Evolutionary conservation across 495 filamentous ascomycete species (phyloP), one percentile per base, ranked within the genome.

Genomic region (Penicillium silybi): DNA sequence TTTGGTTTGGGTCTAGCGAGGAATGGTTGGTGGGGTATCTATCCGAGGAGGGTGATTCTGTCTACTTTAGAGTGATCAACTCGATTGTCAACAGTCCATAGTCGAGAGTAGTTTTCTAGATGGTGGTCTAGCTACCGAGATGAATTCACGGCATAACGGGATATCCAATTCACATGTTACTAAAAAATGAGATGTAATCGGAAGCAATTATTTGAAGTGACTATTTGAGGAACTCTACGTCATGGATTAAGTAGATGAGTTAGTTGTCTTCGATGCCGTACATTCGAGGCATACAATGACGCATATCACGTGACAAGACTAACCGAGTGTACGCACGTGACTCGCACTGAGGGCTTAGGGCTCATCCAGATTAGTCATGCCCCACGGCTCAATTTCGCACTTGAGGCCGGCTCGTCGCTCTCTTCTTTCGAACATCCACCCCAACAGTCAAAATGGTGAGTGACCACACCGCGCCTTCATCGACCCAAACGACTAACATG

Each of bases 391-490:
- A 56, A 67, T 75, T 75, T 74, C 70, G 69, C 70, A 77, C 65
- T 71, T 68, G 64, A 62, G 48, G 46, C 55, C 54, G 56, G 51
- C 58, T 57, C 52, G 56, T 55, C 64, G 59, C 64, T 67, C 65
- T 68, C 61, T 65, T 66, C 63, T 58, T 66, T 71, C 47, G 65
- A 75, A 67, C 66, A 73, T 70, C 72, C 68, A 68, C 69, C 67
- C 64, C 72, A 73, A 74, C 68, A 65, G 63, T 58, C 74, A 78
- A 74, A 71, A 80, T 80, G 76, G 76, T 76, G 63, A 69, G 73
- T 65, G 45, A 45, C 46, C 42, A 54, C 50, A 8, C 44, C 40
- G 42, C 46, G 11, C 23, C 43, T 19, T 13, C 18, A 15, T 10
- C 27, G 23, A 49, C 39, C 17, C 51, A 44, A 23, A 22, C 29